phyloP scores from a whole-genome alignment of 805 yeast genomes.

The Nadsonia fulvescens region DNA sequence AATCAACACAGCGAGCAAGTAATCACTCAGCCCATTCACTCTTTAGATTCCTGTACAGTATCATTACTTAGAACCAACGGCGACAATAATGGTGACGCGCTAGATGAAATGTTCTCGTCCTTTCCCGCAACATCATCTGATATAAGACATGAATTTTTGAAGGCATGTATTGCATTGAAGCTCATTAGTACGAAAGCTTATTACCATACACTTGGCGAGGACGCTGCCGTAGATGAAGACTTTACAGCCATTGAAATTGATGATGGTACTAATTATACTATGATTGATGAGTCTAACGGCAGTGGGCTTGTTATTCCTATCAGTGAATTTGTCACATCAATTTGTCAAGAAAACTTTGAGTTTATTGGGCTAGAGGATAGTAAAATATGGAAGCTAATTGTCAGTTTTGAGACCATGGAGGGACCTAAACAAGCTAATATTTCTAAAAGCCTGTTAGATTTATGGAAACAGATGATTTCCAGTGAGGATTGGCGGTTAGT shows the following conservation, averaged over 20 bases:
- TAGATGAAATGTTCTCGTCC: conserved; percentile 35
- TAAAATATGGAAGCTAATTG: conserved; percentile 31
- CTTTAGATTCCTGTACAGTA: conserved; percentile 15
- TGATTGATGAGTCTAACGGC: conserved; percentile 1
- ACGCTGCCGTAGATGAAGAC: conserved; percentile 3
- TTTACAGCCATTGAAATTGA: conserved; percentile 4
- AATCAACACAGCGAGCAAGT: background rate
- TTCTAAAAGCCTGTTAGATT: conserved; percentile 20
- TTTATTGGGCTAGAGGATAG: conserved; percentile 35
- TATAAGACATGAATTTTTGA: conserved; percentile 33
- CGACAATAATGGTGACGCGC: conserved; percentile 19
- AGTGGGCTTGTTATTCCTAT: conserved; percentile 15
- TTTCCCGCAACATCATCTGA: conserved; percentile 29
- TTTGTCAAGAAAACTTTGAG: conserved; percentile 25
- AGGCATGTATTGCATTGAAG: conserved; percentile 24
- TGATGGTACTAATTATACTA: conserved; percentile 1
- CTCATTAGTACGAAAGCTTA: conserved; percentile 23
- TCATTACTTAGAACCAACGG: conserved; percentile 22
- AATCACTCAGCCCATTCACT: conserved; percentile 9
- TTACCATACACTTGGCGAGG: conserved; percentile 12
- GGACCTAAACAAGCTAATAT: conserved; percentile 29
- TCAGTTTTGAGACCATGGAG: conserved; percentile 28
- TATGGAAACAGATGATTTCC: conserved; percentile 21
- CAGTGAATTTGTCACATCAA: conserved; percentile 13
- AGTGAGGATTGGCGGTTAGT: conserved; percentile 26